Evolutionary conservation across 2,329 filamentous ascomycete genomes (phyloP).

Genomic region (Elsinoe perseae): DNA sequence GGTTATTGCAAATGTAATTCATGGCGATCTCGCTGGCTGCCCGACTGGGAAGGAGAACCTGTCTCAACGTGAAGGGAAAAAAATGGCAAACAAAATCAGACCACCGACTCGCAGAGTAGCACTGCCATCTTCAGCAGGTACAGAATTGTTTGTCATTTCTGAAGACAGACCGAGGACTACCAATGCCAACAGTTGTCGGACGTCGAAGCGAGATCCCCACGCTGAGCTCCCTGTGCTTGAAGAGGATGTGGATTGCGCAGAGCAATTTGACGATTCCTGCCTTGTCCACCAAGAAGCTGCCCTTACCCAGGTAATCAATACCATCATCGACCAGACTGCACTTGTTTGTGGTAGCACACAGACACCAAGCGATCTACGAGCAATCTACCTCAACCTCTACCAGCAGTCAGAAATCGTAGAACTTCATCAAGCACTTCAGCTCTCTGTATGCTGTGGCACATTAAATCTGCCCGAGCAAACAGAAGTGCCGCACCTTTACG

Average conservation of each 20-base stretch:
- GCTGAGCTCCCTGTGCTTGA: conserved; percentile 38
- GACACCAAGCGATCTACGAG: conserved; percentile 30
- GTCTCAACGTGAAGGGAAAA: neutral
- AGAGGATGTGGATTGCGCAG: conserved; percentile 49
- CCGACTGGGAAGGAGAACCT: conserved; percentile 12
- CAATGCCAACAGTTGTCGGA: neutral
- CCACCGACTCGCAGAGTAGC: neutral
- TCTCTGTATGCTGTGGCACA: conserved; percentile 51
- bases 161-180: neutral
- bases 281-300: conserved; percentile 54
- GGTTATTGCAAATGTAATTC: neutral
- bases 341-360: conserved; percentile 18
- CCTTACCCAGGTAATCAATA: conserved; percentile 53
- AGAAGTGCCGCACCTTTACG: conserved; percentile 39
- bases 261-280: conserved; percentile 57
- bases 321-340: conserved; percentile 41
- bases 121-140: neutral
- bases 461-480: conserved; percentile 49
- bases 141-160: no score
- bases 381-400: conserved; percentile 47
- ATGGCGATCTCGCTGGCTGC: conserved; percentile 5
- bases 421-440: conserved; percentile 51
- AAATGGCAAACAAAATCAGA: neutral
- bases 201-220: neutral
- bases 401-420: conserved; percentile 44